Percentiles rank a stretch among this genome's conserved stretches.
Evolutionary conservation across 441 rosid genomes (phyloP).

Genomic region (Breynia disticha): DNA sequence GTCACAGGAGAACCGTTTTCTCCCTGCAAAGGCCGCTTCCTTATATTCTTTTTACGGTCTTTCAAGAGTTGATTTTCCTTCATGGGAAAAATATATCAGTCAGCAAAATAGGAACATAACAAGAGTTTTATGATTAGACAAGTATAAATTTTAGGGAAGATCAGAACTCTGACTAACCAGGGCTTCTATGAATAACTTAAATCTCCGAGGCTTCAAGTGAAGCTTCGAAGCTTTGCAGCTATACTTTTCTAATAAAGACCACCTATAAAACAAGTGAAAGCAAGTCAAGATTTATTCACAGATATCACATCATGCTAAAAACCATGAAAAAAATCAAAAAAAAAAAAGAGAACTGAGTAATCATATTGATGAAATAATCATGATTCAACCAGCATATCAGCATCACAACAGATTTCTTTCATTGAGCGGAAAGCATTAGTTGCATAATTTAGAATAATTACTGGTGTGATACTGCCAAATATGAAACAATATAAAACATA

Average conservation of each 20-base stretch:
- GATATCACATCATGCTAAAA: background rate
- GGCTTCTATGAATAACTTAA: slow-evolving; percentile 86
- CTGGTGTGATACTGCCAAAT: background rate
- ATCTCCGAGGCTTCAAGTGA: slow-evolving; percentile 92
- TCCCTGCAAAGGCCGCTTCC: slow-evolving; percentile 61
- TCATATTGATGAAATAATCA: too few species aligned
- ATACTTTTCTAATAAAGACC: slow-evolving; percentile 96
- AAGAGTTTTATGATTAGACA: slow-evolving; percentile 10
- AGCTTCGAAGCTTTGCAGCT: slow-evolving; percentile 99
- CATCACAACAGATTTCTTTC: background rate
- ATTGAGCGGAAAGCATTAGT: background rate
- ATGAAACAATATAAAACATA: background rate
- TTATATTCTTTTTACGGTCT: slow-evolving; percentile 77
- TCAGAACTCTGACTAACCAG: slow-evolving; percentile 56
- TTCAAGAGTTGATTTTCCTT: slow-evolving; percentile 96
- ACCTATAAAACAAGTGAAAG: slow-evolving; percentile 41
- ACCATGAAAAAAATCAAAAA: background rate
- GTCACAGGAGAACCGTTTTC: slow-evolving; percentile 56
- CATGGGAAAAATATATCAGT: slow-evolving; percentile 23
- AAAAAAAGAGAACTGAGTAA: slow-evolving; percentile 1
- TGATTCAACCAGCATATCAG: too few species aligned
- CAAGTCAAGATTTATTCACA: slow-evolving; percentile 1
- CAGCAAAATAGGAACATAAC: slow-evolving; percentile 17
- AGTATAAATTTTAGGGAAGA: slow-evolving; percentile 8
- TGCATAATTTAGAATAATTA: background rate